phyloP scores from a whole-genome alignment of 352 stramenopile genomes.

The Phytophthora sp. region DNA sequence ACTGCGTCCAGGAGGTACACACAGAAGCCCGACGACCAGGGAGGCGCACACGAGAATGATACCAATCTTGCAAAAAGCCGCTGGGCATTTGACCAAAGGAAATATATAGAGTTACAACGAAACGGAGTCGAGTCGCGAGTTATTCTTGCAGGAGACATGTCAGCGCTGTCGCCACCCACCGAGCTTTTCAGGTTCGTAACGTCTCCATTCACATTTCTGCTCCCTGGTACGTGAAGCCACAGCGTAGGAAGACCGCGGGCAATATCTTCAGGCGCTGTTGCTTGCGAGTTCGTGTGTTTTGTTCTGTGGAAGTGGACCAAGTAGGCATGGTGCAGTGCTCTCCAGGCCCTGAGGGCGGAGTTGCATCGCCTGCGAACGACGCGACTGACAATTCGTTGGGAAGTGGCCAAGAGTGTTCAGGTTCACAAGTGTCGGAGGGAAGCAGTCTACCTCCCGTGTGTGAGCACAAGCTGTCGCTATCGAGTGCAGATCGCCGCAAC shows the following conservation, averaged over 20 bases:
- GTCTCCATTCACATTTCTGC: slow-evolving; percentile 12
- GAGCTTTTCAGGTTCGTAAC: slow-evolving; percentile 23
- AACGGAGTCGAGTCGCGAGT: slow-evolving; percentile 26
- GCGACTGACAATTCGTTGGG: slow-evolving; percentile 1
- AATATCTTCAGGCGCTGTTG: slow-evolving; percentile 16
- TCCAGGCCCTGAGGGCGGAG: slow-evolving; percentile 7
- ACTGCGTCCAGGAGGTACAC: slow-evolving; percentile 18
- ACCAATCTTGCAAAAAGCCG: slow-evolving; percentile 10
- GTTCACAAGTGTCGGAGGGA: neutral
- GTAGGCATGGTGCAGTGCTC: slow-evolving; percentile 23
- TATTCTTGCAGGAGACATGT: slow-evolving; percentile 32
- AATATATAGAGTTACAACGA: slow-evolving; percentile 54
- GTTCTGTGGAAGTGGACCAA: neutral
- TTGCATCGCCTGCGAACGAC: neutral
- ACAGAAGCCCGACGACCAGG: slow-evolving; percentile 6
- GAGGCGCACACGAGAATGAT: slow-evolving; percentile 5
- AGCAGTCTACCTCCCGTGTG: neutral
- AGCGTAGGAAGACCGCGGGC: neutral
- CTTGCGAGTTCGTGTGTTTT: slow-evolving; percentile 24
- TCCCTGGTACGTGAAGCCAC: slow-evolving; percentile 14
- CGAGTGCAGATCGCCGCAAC: neutral
- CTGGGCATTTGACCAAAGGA: slow-evolving; percentile 30
- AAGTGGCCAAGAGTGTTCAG: neutral
- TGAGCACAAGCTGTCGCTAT: neutral
- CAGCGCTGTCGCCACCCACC: slow-evolving; percentile 1